Base-by-base conservation (phyloP, 176 grass and related monocot genomes). In the Urochloa ruziziensis region DNA sequence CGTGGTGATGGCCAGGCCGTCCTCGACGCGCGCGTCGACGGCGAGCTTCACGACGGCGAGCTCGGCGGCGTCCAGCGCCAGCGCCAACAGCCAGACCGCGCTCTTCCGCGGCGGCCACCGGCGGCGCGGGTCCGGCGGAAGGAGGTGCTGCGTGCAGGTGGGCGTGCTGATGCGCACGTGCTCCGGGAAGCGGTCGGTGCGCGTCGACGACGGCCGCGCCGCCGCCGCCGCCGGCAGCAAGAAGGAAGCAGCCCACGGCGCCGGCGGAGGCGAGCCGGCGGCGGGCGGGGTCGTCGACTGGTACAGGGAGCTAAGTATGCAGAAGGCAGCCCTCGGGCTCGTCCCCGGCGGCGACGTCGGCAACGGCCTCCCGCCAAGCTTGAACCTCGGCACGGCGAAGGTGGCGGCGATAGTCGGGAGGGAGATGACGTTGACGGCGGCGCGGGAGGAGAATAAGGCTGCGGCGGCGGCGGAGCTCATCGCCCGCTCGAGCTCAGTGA, bases 151-250 rank as follows among this genome's bases (percentile, higher is more conserved):
- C 88, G 48, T 91, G 27, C 82, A 81, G 24, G 70, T 95, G 7
- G 75, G 85, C 15, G 85, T 64, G 46, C 78, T 95, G 29, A 62
- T 77, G 74, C 86, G 93, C 23, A 68, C 69, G 61, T 95, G 93
- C 84, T 86, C 87, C 71, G 93, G 90, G 37, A 88, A 88, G 81
- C 60, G 82, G 8, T 32, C 90, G 35, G 74, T 82, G 23, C 82
- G 87, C 65, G 72, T 89, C 69, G 84, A 90, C 60, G 68, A 34
- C 42, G 78, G 72, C n/a, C n/a, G n/a, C 14, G 61, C 39, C 2
- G 40, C 15, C 16, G n/a, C n/a, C n/a, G n/a, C n/a, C n/a, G n/a
- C n/a, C n/a, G n/a, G n/a, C n/a, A n/a, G n/a, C n/a, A n/a, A n/a
- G n/a, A n/a, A 75, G 66, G 32, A 39, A 43, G n/a, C n/a, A 33